phyloP scores from a whole-genome alignment of 2,329 filamentous ascomycete species.

The Didymella sp. region DNA sequence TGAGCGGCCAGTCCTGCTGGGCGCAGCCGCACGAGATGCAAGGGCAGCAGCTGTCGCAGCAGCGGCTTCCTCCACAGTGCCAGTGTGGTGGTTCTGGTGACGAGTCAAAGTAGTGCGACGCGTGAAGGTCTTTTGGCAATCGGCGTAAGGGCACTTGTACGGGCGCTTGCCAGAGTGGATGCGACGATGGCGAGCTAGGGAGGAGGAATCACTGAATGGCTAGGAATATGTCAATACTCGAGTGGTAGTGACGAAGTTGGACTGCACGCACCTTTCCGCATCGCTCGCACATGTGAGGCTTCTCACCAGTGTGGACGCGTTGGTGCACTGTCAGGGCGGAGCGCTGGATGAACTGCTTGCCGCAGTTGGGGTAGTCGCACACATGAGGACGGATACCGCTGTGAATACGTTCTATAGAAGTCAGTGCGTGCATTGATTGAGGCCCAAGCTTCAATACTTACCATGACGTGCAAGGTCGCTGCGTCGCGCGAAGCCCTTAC shows the following conservation, averaged over 20 bases:
- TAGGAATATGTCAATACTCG: slow-evolving; percentile 52
- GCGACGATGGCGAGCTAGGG: slow-evolving; percentile 87
- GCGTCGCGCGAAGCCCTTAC: slow-evolving; percentile 88
- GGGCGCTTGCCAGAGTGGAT: slow-evolving; percentile 96
- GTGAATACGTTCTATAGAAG: slow-evolving; percentile 83
- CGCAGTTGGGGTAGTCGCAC: slow-evolving; percentile 86
- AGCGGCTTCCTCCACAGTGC: slow-evolving; percentile 92
- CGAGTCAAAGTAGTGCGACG: slow-evolving; percentile 92
- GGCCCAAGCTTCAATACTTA: slow-evolving; percentile 59
- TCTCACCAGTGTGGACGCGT: slow-evolving; percentile 96
- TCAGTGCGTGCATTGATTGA: slow-evolving; percentile 44
- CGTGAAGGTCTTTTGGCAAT: slow-evolving; percentile 98
- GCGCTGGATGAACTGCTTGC: slow-evolving; percentile 96
- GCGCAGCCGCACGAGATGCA: slow-evolving; percentile 61
- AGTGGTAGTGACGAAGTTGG: neutral
- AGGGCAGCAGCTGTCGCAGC: slow-evolving; percentile 86
- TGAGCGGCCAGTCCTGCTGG: slow-evolving; percentile 64
- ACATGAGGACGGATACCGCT: slow-evolving; percentile 89
- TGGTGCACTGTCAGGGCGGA: slow-evolving; percentile 95
- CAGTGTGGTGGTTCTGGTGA: slow-evolving; percentile 95
- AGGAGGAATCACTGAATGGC: slow-evolving; percentile 97
- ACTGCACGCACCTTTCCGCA: slow-evolving; percentile 81
- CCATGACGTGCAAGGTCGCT: slow-evolving; percentile 95
- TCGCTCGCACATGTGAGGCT: slow-evolving; percentile 96
- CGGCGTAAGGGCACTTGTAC: slow-evolving; percentile 96